Percentiles rank a stretch among this genome's conserved stretches.
These are phyloP conservation scores for Pleoardoris graminearum DNA, from an alignment of 2,329 filamentous ascomycete species.

Conservation along the genomic window DNA sequence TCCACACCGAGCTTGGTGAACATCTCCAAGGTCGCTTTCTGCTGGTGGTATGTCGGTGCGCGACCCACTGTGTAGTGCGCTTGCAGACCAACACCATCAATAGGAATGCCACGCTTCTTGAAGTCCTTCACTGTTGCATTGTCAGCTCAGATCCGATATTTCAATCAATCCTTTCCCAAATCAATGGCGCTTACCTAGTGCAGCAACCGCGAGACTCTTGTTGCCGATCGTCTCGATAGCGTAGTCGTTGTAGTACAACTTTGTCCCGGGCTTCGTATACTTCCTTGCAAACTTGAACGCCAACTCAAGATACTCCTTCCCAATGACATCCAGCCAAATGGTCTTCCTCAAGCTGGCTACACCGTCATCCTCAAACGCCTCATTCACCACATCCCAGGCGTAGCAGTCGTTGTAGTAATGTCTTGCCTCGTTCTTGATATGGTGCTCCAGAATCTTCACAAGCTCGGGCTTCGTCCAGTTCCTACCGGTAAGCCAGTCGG, in stretches of 20 bases:
- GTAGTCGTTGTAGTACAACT: slow-evolving; percentile 68
- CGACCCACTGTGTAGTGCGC: slow-evolving; percentile 61
- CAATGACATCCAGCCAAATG: slow-evolving; percentile 61
- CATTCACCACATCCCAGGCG: slow-evolving; percentile 69
- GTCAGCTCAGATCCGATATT: background rate
- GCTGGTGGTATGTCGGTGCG: slow-evolving; percentile 51
- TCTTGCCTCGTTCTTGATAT: slow-evolving; percentile 62
- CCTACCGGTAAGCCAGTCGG: slow-evolving; percentile 55
- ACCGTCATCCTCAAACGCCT: slow-evolving; percentile 63
- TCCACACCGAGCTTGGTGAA: slow-evolving; percentile 60
- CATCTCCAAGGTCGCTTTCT: slow-evolving; percentile 53
- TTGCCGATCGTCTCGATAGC: slow-evolving; percentile 62
- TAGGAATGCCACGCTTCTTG: slow-evolving; percentile 47
- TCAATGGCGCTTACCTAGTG: slow-evolving; percentile 18
- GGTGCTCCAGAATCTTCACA: slow-evolving; percentile 59
- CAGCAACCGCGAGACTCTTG: slow-evolving; percentile 44
- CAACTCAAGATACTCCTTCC: slow-evolving; percentile 60
- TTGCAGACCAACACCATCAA: slow-evolving; percentile 67
- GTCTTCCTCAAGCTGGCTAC: slow-evolving; percentile 50
- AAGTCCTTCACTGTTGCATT: slow-evolving; percentile 35
- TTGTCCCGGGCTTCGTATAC: slow-evolving; percentile 58
- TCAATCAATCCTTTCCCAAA: background rate
- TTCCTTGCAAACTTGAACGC: slow-evolving; percentile 60
- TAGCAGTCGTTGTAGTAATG: slow-evolving; percentile 65
- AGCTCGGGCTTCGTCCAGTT: slow-evolving; percentile 65